Conservation (phyloP, 2,329 filamentous ascomycete species). For the Colletotrichum limetticola region DNA sequence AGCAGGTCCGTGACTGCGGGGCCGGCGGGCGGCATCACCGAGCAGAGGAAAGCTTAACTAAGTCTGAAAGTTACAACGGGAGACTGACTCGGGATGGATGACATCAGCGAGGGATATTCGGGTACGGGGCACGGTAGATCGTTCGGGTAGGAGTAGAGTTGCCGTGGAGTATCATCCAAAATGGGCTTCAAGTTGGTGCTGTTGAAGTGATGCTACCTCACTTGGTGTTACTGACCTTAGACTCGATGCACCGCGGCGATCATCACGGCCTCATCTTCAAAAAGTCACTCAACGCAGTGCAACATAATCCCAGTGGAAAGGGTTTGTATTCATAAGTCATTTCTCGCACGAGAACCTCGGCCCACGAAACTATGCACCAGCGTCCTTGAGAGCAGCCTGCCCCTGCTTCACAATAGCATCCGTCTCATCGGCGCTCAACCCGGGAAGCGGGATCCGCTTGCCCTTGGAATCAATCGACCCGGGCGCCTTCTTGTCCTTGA, state of each 20-base stretch:
- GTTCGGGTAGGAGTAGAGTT: neutral
- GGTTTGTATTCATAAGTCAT: neutral
- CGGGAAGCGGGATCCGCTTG: constrained; percentile 24
- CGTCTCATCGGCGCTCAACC: constrained; percentile 26
- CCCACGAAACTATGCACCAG: constrained; percentile 12
- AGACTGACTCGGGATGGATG: constrained; percentile 14
- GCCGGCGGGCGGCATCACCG: neutral
- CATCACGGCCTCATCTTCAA: too few species aligned
- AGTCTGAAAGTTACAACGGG: neutral
- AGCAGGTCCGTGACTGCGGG: neutral
- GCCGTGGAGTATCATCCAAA: neutral
- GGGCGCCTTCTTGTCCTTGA: constrained; percentile 27
- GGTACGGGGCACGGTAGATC: neutral
- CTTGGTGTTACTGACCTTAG: too few species aligned
- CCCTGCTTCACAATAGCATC: constrained; percentile 32
- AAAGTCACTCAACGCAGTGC: neutral
- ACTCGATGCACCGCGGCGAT: too few species aligned
- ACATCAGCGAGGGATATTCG: neutral
- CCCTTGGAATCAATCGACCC: constrained; percentile 28
- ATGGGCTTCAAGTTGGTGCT: neutral
- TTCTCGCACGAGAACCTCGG: neutral
- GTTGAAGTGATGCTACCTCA: neutral
- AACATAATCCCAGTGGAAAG: too few species aligned
- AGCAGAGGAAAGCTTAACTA: neutral
- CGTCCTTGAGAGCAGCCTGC: constrained; percentile 30